These are phyloP conservation scores for Phytophthora citrophthora DNA, from an alignment of 352 stramenopile species.

Conservation along the genomic window DNA sequence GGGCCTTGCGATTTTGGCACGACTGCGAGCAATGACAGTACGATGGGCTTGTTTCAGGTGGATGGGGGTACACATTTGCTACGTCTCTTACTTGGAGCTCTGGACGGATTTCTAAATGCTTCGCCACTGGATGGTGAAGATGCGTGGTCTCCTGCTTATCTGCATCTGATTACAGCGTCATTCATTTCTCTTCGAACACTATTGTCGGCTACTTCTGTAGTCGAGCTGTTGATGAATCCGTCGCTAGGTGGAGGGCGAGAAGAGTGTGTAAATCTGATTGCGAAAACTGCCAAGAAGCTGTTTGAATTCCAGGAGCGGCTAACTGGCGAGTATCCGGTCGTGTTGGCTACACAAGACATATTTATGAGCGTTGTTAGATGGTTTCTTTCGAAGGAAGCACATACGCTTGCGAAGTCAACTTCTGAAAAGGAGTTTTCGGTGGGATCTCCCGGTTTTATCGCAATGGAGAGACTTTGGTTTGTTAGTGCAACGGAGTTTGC, in stretches of 20 bases:
- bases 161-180: slow-evolving; percentile 54
- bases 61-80: slow-evolving; percentile 67
- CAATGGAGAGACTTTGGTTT: slow-evolving; percentile 53
- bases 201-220: slow-evolving; percentile 35
- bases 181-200: slow-evolving; percentile 54
- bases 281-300: slow-evolving; percentile 63
- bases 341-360: slow-evolving; percentile 60
- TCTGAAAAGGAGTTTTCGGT: slow-evolving; percentile 3
- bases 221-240: slow-evolving; percentile 51
- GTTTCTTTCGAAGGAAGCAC: slow-evolving; percentile 60
- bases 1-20: background rate
- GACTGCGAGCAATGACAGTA: background rate
- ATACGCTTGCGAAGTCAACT: slow-evolving; percentile 21
- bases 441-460: slow-evolving; percentile 23
- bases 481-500: slow-evolving; percentile 60
- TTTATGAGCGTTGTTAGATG: slow-evolving; percentile 65
- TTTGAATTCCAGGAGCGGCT: slow-evolving; percentile 68
- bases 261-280: slow-evolving; percentile 62
- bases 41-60: slow-evolving; percentile 16
- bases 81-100: slow-evolving; percentile 52
- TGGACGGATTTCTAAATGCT: slow-evolving; percentile 63
- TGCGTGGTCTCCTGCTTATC: slow-evolving; percentile 38
- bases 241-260: slow-evolving; percentile 51
- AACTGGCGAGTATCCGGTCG: slow-evolving; percentile 52
- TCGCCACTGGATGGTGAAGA: slow-evolving; percentile 20